Percentiles rank a stretch among this genome's conserved stretches.
phyloP scores from a whole-genome alignment of 495 filamentous ascomycete species.

The Aspergillus conjunctus region DNA sequence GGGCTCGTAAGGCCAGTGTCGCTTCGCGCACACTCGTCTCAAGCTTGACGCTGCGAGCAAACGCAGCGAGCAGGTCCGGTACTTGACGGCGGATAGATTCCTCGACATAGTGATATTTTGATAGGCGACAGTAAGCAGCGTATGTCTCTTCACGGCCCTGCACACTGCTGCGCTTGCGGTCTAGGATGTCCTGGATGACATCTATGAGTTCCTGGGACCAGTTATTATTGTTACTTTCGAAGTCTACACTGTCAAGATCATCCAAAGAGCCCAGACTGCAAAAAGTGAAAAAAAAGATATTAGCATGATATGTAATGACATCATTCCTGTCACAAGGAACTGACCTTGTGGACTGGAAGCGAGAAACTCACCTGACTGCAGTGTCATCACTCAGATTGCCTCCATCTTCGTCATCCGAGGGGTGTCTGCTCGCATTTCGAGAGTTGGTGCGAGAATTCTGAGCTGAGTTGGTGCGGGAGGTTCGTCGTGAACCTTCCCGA shows the following conservation, averaged over 20 bases:
- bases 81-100: constrained; percentile 64
- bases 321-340: constrained; percentile 14
- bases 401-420: constrained; percentile 78
- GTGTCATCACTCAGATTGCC: constrained; percentile 68
- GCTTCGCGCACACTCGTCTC: constrained; percentile 75
- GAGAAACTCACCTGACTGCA: constrained; percentile 60
- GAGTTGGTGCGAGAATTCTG: constrained; percentile 63
- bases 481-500: constrained; percentile 63
- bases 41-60: constrained; percentile 71
- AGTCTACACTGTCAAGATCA: constrained; percentile 59
- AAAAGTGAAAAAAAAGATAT: constrained; percentile 17
- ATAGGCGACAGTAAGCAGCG: constrained; percentile 66
- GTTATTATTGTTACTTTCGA: constrained; percentile 46
- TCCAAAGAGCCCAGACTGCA: constrained; percentile 55
- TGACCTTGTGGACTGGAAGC: constrained; percentile 15
- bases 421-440: constrained; percentile 55
- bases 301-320: constrained; percentile 17
- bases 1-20: constrained; percentile 68
- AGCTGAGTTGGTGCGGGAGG: constrained; percentile 64
- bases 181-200: constrained; percentile 77
- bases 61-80: constrained; percentile 67
- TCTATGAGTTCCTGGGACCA: constrained; percentile 71
- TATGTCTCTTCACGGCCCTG: constrained; percentile 77
- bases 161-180: constrained; percentile 83
- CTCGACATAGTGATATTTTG: constrained; percentile 72